Conservation (phyloP, 108 stramenopile genomes). For the Mayamaea pseudoterrestris region DNA sequence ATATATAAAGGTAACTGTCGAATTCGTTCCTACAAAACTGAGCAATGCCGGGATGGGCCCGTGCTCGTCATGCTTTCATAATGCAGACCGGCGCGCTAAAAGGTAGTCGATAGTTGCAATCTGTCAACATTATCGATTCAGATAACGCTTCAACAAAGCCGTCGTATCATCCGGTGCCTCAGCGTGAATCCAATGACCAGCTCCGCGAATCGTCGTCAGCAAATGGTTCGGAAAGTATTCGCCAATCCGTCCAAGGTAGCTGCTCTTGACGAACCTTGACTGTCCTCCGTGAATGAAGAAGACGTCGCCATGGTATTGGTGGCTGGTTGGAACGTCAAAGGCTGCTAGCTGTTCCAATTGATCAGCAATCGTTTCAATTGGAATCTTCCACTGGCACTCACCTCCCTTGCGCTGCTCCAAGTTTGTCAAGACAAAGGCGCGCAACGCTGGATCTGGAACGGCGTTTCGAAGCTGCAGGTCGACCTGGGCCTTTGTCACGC, state of each 20-base stretch:
- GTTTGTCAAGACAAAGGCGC: conserved; percentile 87
- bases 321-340: conserved; percentile 37
- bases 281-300: conserved; percentile 87
- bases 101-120: no score
- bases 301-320: conserved; percentile 52
- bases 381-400: conserved; percentile 65
- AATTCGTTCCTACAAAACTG: no score
- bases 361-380: conserved; percentile 60
- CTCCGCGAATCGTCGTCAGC: conserved; percentile 79
- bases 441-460: conserved; percentile 70
- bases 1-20: no score
- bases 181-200: conserved; percentile 94
- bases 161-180: conserved; percentile 79
- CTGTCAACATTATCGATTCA: conserved; percentile 41
- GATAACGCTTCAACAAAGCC: conserved; percentile 61
- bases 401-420: conserved; percentile 34
- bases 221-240: conserved; percentile 83
- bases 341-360: conserved; percentile 69
- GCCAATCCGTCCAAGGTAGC: conserved; percentile 68
- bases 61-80: no score
- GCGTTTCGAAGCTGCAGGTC: conserved; percentile 39
- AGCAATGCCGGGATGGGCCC: no score
- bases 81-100: no score
- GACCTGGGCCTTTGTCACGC: conserved; percentile 39
- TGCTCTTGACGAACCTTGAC: conserved; percentile 78